phyloP scores from a whole-genome alignment of 1,284 basidiomycete species.

The Sporisorium graminicola region DNA sequence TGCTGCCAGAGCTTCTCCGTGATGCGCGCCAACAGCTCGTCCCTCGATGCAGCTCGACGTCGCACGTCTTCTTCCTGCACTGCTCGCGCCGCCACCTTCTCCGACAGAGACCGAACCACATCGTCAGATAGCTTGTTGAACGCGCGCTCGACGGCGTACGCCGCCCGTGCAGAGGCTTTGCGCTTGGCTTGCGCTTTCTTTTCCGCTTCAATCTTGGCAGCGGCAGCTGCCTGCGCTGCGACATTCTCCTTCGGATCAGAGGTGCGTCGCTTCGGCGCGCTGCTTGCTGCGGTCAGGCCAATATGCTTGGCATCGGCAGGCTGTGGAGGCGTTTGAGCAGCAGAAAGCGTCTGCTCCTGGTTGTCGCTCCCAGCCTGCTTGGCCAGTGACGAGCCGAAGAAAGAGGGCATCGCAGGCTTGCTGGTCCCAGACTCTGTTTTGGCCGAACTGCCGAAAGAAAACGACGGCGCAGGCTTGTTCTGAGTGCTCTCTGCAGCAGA shows the following conservation, averaged over 20 bases:
- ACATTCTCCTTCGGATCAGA: slow-evolving; percentile 20
- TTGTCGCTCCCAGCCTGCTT: slow-evolving; percentile 5
- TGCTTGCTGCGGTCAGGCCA: not conserved
- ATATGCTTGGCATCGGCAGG: not conserved
- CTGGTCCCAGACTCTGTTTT: not conserved
- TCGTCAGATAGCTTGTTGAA: slow-evolving; percentile 25
- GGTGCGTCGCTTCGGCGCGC: slow-evolving; percentile 19
- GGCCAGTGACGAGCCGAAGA: slow-evolving; percentile 18
- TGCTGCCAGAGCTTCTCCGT: slow-evolving; percentile 21
- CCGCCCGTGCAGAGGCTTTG: slow-evolving; percentile 19
- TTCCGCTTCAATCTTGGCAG: slow-evolving; percentile 19
- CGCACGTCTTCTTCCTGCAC: slow-evolving; percentile 21
- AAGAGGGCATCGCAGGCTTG: slow-evolving; percentile 28
- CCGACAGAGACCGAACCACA: slow-evolving; percentile 11
- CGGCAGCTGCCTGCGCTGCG: slow-evolving; percentile 22
- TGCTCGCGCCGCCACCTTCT: slow-evolving; percentile 17
- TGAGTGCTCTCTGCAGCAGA: not conserved
- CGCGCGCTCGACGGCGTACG: slow-evolving; percentile 23
- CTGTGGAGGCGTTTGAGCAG: not conserved
- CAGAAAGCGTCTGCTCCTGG: not conserved
- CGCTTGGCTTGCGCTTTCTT: slow-evolving; percentile 19
- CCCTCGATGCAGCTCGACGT: slow-evolving; percentile 24
- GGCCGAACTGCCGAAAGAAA: slow-evolving; percentile 19
- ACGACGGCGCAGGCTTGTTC: slow-evolving; percentile 6
- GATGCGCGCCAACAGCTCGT: slow-evolving; percentile 20